A percentile compares a stretch with the other conserved stretches of the same genome.
These are phyloP conservation scores for Naumovozyma dairenensis DNA, from an alignment of 805 yeast species.

Conservation along the genomic window DNA sequence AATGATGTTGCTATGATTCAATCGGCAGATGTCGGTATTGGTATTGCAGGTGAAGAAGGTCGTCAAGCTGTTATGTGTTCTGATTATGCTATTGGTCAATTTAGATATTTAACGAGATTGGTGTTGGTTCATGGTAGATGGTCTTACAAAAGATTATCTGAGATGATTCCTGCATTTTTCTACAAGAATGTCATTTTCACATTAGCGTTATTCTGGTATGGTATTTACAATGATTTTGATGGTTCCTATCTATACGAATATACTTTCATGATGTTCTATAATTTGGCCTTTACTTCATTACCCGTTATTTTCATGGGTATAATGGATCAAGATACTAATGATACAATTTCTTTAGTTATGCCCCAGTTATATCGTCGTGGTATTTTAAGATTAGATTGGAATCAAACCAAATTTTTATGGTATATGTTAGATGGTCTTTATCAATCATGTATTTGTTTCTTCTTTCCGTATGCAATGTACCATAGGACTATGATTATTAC, in stretches of 20 bases:
- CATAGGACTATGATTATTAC: slow-evolving; percentile 36
- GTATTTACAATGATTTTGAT: slow-evolving; percentile 63
- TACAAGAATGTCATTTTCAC: slow-evolving; percentile 72
- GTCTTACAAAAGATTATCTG: slow-evolving; percentile 74
- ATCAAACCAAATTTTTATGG: slow-evolving; percentile 53
- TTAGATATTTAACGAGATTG: slow-evolving; percentile 57
- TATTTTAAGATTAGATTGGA: slow-evolving; percentile 64
- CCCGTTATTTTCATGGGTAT: slow-evolving; percentile 73
- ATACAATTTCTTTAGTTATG: slow-evolving; percentile 54
- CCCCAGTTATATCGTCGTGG: slow-evolving; percentile 72
- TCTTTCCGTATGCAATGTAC: slow-evolving; percentile 57
- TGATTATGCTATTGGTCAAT: slow-evolving; percentile 79
- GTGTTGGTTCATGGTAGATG: slow-evolving; percentile 76
- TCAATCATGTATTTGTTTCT: slow-evolving; percentile 64
- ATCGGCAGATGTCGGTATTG: slow-evolving; percentile 80
- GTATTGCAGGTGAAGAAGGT: slow-evolving; percentile 89
- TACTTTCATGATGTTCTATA: slow-evolving; percentile 72
- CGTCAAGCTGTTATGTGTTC: slow-evolving; percentile 84
- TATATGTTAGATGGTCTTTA: slow-evolving; percentile 72
- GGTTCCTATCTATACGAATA: slow-evolving; percentile 73
- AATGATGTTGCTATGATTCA: slow-evolving; percentile 90
- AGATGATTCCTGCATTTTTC: slow-evolving; percentile 76
- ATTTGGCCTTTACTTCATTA: slow-evolving; percentile 71
- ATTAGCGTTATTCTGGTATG: slow-evolving; percentile 70
- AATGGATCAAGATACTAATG: slow-evolving; percentile 73